These are phyloP conservation scores for Phanerochaete carnosa DNA, from an alignment of 768 basidiomycete genomes.

Conservation along the genomic window DNA sequence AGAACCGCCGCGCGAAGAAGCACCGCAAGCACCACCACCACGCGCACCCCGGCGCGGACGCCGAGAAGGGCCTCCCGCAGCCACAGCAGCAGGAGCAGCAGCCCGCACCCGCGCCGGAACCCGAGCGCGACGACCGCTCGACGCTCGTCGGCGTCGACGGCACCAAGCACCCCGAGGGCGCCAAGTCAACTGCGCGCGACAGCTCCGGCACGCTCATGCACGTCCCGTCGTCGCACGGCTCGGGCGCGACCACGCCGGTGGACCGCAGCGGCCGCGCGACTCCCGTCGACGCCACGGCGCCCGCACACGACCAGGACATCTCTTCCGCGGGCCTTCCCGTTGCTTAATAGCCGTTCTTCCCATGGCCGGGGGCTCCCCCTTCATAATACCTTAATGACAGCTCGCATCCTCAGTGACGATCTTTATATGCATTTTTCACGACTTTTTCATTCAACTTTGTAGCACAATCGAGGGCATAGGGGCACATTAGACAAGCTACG, in stretches of 20 bases:
- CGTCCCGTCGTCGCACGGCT: neutral
- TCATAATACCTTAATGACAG: neutral
- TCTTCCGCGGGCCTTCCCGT: too few species aligned
- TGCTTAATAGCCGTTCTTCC: too few species aligned
- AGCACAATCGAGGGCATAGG: neutral
- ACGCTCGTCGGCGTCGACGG: neutral
- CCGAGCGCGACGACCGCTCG: conserved; percentile 6
- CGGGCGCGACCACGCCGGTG: neutral
- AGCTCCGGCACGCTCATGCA: neutral
- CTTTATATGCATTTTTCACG: neutral
- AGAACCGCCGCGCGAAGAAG: neutral
- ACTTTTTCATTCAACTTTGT: neutral
- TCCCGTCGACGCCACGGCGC: neutral
- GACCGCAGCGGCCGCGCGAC: neutral
- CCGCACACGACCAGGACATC: neutral
- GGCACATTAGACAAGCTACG: neutral
- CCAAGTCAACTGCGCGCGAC: neutral
- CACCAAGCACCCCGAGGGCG: neutral
- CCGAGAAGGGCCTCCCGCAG: neutral
- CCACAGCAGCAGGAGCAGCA: neutral
- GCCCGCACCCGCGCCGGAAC: neutral
- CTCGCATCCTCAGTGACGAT: neutral
- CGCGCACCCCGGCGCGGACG: neutral
- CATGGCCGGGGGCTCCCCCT: too few species aligned
- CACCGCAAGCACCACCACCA: neutral